These are phyloP conservation scores for Leccinum subrobustum DNA, from an alignment of 1,284 basidiomycete species.

Conservation along the genomic window DNA sequence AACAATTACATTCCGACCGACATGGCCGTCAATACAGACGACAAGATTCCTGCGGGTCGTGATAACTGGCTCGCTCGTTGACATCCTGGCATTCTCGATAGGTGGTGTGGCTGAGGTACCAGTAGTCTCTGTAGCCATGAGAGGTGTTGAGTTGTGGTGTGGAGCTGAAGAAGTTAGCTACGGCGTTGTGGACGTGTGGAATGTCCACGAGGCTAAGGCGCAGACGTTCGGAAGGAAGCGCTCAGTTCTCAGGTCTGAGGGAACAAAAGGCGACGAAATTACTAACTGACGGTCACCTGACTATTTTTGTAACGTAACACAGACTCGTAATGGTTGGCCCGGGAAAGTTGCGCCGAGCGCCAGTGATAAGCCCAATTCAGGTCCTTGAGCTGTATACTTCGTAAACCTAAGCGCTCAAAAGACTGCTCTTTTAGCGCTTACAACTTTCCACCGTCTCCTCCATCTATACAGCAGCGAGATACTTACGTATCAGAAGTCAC, in stretches of 20 bases:
- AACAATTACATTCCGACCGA: neutral
- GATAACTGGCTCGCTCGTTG: neutral
- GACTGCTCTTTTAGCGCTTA: no score
- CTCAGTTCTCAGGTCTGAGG: neutral
- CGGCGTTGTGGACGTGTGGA: neutral
- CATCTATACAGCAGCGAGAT: no score
- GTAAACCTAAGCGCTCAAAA: no score
- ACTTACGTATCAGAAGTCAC: no score
- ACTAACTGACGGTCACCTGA: neutral
- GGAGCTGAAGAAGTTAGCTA: neutral
- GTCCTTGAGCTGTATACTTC: no score
- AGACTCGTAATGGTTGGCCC: neutral
- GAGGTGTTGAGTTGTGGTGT: neutral
- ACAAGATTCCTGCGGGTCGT: neutral
- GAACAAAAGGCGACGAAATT: neutral
- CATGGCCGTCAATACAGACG: neutral
- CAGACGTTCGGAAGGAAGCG: neutral
- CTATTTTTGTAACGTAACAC: neutral
- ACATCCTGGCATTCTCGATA: neutral
- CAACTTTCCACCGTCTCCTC: no score
- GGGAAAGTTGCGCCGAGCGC: no score
- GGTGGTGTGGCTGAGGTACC: neutral
- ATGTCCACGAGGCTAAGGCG: neutral
- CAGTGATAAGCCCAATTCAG: no score
- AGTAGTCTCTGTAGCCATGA: neutral